Percentiles rank a stretch among this genome's conserved stretches.
Evolutionary conservation across 768 basidiomycete species (phyloP).

Genomic region (Mycena maculata): DNA sequence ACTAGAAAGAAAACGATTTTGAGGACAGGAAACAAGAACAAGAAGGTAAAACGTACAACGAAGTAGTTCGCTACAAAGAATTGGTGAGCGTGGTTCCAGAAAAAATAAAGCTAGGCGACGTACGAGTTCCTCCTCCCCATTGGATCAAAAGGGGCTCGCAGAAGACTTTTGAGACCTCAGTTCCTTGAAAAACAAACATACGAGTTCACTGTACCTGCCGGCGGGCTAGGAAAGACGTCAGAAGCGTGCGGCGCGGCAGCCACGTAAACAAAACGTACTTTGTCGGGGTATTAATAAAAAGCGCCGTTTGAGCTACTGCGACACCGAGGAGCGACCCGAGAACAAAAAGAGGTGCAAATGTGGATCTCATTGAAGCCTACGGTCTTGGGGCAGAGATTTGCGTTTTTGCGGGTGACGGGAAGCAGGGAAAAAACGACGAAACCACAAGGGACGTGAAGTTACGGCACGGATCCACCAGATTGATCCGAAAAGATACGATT

Average conservation of each 20-base stretch:
- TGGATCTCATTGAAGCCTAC: slow-evolving; percentile 24
- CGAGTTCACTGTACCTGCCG: slow-evolving; percentile 14
- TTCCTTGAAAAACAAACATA: slow-evolving; percentile 7
- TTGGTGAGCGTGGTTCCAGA: not conserved
- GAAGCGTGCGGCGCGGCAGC: not conserved
- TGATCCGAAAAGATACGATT: not conserved
- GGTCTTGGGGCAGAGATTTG: slow-evolving; percentile 9
- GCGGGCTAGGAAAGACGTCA: slow-evolving; percentile 16
- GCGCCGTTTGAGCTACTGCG: slow-evolving; percentile 12
- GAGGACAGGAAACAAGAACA: not conserved
- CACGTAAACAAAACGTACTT: slow-evolving; percentile 19
- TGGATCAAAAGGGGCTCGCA: slow-evolving; percentile 24
- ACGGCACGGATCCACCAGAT: not conserved
- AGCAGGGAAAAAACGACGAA: slow-evolving; percentile 1
- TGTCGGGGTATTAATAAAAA: slow-evolving; percentile 28
- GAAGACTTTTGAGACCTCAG: not conserved
- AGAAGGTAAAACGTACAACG: slow-evolving; percentile 10
- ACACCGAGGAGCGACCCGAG: slow-evolving; percentile 20
- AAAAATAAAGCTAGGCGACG: not conserved
- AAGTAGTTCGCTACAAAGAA: slow-evolving; percentile 21
- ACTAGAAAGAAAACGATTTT: not conserved
- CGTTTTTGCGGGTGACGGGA: slow-evolving; percentile 9
- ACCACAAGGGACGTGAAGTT: not conserved
- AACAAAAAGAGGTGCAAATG: slow-evolving; percentile 18
- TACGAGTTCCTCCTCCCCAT: slow-evolving; percentile 27